phyloP scores from a whole-genome alignment of 257 asterid species.

The Petrea volubilis region DNA sequence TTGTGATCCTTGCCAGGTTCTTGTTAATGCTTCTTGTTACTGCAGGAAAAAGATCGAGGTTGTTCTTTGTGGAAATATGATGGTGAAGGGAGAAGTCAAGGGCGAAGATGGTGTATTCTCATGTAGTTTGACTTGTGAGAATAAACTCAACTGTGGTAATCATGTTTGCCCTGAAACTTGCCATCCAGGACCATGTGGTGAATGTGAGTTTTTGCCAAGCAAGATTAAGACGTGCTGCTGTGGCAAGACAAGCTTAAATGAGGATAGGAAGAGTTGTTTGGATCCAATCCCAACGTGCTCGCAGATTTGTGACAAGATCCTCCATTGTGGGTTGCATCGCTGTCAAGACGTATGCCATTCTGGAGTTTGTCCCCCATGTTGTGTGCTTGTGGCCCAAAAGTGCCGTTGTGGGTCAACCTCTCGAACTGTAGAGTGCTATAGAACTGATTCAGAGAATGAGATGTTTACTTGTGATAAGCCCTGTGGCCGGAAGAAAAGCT shows the following conservation, averaged over 20 bases:
- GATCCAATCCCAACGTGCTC: slow-evolving; percentile 89
- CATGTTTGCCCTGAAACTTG: slow-evolving; percentile 72
- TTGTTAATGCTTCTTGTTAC: slow-evolving; percentile 79
- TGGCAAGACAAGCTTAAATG: slow-evolving; percentile 71
- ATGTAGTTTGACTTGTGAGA: slow-evolving; percentile 65
- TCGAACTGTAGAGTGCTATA: slow-evolving; percentile 81
- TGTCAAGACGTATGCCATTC: slow-evolving; percentile 77
- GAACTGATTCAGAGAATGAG: slow-evolving; percentile 49
- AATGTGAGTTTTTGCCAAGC: slow-evolving; percentile 72
- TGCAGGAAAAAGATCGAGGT: slow-evolving; percentile 79
- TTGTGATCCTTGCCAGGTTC: slow-evolving; percentile 78
- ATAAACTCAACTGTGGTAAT: slow-evolving; percentile 70
- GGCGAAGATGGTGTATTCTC: slow-evolving; percentile 81
- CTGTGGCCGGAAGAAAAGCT: slow-evolving; percentile 88
- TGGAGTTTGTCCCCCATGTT: slow-evolving; percentile 81
- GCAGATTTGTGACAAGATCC: slow-evolving; percentile 66
- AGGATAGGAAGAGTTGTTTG: slow-evolving; percentile 69
- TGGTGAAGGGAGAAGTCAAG: slow-evolving; percentile 70
- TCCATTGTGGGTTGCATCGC: slow-evolving; percentile 72
- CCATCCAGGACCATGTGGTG: slow-evolving; percentile 96
- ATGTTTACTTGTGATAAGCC: slow-evolving; percentile 75
- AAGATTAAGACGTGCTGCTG: slow-evolving; percentile 79
- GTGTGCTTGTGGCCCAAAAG: slow-evolving; percentile 66
- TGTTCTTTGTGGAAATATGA: slow-evolving; percentile 77
- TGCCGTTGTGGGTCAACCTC: slow-evolving; percentile 93